Base-by-base conservation (phyloP, 1,139 yeast genomes). In the Pichia sp. region DNA sequence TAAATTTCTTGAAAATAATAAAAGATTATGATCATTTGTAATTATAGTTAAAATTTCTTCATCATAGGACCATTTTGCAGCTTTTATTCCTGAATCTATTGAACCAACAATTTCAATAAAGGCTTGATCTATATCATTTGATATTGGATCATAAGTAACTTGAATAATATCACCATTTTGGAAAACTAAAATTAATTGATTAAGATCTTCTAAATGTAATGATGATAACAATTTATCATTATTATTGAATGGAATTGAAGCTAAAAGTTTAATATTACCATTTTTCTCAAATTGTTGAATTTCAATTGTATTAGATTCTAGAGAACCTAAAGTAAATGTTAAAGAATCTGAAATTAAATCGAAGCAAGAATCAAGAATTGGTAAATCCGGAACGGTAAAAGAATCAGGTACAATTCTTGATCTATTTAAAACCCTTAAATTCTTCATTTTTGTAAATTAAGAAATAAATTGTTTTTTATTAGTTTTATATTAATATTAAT, bases 41-140 rank as follows among this genome's bases (percentile, higher is more conserved):
- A 84, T 76, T 26, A 94, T 59, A 1, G 83, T 79, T 52, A 92
- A 69, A 0, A 89, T 78, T 62, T 92, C 97, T 60, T 90, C 96
- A 63, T 92, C 97, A 4, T 86, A 83, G 7, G 96, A 84, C 98
- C 98, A 94, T 41, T 69, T 62, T 0, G 96, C 94, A 27, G 88
- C 83, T 38, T 68, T 63, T 18, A 90, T 70, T 0, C 92, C 94
- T 39, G 74, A 78, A 59, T 89, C 97, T 34, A 92, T 81, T 28
- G 90, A 76, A 0, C 97, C 97, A 7, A 86, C 92, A 49, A 90
- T 83, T 61, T 83, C 88, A 33, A 83, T 79, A 3, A 73, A 56
- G 0, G 86, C 75, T 28, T 75, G 66, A 43, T 77, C 79, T 42
- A 73, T 71, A 59, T 83, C 82, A 1, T 78, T 72, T 2, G 62